Evolutionary conservation across 306 rosid genomes (phyloP), one percentile per base, ranked within the genome.

Genomic region (Datisca glomerata): DNA sequence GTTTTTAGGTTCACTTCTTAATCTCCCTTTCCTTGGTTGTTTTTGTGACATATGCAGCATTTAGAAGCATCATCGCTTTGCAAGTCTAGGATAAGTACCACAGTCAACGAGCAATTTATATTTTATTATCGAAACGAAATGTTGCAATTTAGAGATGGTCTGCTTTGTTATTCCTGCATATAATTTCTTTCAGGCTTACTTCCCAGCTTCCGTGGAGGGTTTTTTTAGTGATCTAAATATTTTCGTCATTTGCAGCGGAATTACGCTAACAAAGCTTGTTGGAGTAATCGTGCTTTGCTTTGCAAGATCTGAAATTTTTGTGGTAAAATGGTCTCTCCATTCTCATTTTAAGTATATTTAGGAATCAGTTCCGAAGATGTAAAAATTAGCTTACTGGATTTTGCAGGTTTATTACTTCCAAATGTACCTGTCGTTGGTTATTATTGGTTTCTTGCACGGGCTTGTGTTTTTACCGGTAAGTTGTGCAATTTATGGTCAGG

Each of bases 381-480:
- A 41, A 32, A n/a, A 28, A 56, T 34, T 59, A 45, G 55, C 55
- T 66, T 48, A 43, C 33, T 28, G 59, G 21, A 15, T 41, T 70
- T 61, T 77, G 58, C 76, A 89, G 97, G 83, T 89, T 52, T 89
- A 89, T 65, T 89, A 89, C 70, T 89, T 83, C 71, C 89, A 83
- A 66, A 89, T 89, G 95, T 89, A 83, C 68, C 73, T 89, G 49
- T 89, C 97, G 21, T 65, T 89, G 81, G 94, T 89, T 53, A 48
- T 89, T 41, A 80, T 89, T 51, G 95, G 97, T 63, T 89, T 89
- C 81, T 69, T 83, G 57, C 97, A 89, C 14, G 97, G 97, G 41
- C 97, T 89, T 8, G 91, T 89, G 55, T 74, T 89, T 60, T 67
- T 89, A 54, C 97, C 97, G 1, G 97, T 77, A 76, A 79, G 94